phyloP scores from a whole-genome alignment of 2,329 filamentous ascomycete species.

The Geosmithia flava region DNA sequence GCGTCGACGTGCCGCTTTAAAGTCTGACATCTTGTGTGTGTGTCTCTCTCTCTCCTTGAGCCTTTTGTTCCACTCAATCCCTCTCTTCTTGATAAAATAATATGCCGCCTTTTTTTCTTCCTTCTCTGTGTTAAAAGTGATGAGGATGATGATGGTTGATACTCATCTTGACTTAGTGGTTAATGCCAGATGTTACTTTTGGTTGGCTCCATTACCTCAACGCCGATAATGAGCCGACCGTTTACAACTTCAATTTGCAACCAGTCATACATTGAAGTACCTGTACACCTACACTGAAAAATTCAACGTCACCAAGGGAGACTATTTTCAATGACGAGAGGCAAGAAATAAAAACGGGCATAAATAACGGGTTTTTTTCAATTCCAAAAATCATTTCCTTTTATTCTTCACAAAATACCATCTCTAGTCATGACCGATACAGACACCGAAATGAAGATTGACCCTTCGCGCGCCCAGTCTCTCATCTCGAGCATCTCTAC shows the following conservation, averaged over 20 bases:
- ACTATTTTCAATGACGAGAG: background rate
- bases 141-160: background rate
- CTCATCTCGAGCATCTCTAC: conserved; percentile 50
- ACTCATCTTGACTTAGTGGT: background rate
- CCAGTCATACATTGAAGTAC: too few species aligned
- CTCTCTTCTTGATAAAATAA: too few species aligned
- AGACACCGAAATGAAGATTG: conserved; percentile 48
- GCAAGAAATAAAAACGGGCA: background rate
- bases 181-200: background rate
- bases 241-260: background rate
- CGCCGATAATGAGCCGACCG: conserved; percentile 21
- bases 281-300: too few species aligned
- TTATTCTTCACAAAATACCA: too few species aligned
- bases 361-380: background rate
- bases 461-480: conserved; percentile 46
- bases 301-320: background rate
- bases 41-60: too few species aligned
- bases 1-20: conserved; percentile 24
- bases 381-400: background rate
- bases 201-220: conserved; percentile 1
- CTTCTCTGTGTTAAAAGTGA: background rate
- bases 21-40: conserved; percentile 8
- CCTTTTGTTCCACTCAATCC: too few species aligned
- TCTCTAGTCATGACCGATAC: conserved; percentile 32
- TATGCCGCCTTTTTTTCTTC: too few species aligned